Evolutionary conservation across 2,329 filamentous ascomycete species (phyloP).

Genomic region (Neofusicoccum umdonicola): DNA sequence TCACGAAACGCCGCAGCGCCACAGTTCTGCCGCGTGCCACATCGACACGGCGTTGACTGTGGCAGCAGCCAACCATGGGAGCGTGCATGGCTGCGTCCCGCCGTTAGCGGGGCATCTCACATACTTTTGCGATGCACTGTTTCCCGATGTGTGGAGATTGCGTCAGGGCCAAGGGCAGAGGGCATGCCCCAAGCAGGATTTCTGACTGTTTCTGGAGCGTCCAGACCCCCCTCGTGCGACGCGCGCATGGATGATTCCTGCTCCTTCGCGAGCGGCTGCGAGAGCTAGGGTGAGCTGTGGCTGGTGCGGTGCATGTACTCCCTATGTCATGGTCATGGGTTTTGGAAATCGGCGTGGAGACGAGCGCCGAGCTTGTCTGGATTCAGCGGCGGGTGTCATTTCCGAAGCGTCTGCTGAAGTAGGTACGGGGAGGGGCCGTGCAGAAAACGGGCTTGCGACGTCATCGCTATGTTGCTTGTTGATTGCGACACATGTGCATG

Average conservation of each 20-base stretch:
- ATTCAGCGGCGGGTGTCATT: slow-evolving; percentile 3
- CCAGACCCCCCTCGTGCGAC: background rate
- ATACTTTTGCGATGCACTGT: background rate
- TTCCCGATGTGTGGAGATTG: slow-evolving; percentile 6
- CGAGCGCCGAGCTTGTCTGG: background rate
- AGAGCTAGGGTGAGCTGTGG: background rate
- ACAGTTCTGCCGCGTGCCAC: too few species aligned
- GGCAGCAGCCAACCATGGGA: too few species aligned
- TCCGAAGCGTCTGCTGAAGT: background rate
- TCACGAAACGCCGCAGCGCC: too few species aligned
- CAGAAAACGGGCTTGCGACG: background rate
- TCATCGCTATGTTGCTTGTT: slow-evolving; percentile 7
- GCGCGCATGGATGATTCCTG: slow-evolving; percentile 6
- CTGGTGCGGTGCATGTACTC: background rate
- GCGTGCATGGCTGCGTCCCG: too few species aligned
- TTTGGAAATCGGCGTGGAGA: background rate
- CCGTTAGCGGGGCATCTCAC: background rate
- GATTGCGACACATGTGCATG: background rate
- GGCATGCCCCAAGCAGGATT: slow-evolving; percentile 2
- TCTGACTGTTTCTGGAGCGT: background rate
- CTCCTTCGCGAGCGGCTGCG: background rate
- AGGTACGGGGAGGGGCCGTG: too few species aligned
- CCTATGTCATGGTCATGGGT: slow-evolving; percentile 8
- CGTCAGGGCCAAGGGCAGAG: background rate
- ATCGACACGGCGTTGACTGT: too few species aligned